Base-by-base conservation (phyloP, 2,329 filamentous ascomycete genomes). In the Pseudodiploospora longispora region DNA sequence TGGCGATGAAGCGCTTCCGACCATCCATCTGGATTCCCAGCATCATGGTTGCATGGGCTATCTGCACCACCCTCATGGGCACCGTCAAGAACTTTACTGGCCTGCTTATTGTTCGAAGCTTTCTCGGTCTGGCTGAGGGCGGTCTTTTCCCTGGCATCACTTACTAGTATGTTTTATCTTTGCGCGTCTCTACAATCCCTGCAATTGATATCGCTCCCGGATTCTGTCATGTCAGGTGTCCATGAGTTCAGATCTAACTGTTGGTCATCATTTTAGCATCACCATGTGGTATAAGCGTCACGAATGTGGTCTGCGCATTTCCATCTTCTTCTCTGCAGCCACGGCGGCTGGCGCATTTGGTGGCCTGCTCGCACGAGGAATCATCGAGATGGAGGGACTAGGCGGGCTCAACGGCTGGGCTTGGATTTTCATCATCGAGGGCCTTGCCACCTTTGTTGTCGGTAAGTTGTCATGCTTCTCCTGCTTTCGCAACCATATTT, bases 381-480 rank as follows among this genome's bases (percentile, higher is more conserved):
- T 83, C 41, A 71, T 76, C 30, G 73, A 79, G 56, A 78, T 83
- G 72, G 62, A 76, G 3, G 60, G 63, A 28, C 72, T 77, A 10
- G 62, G 76, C 3, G 60, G 63, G 28, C 72, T 77, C 9, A 59
- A 63, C 40, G 84, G 83, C 1, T 91, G 86, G 86, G 71, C 77
- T 2, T 89, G 84, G 85, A 88, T 91, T 41, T 91, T 91, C 59
- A 84, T 89, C 47, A 66, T 87, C 4, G 82, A 85, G 59, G 75
- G 76, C 30, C 47, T 75, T 19, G 53, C 69, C 27, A 76, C 72
- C 5, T 58, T 76, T 4, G 2, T 70, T 30, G 64, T 75, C 36
- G 59, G 59, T 57, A 52, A 30, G 52, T 51, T 40, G 19, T 19
- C 19, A 19, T 19, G 19, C 27, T 34, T 27, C 10, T 43, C 6